A percentile compares a stretch with the other conserved stretches of the same genome.
These are phyloP conservation scores for Syzygium aromaticum DNA, from an alignment of 345 rosid genomes.

Conservation along the genomic window DNA sequence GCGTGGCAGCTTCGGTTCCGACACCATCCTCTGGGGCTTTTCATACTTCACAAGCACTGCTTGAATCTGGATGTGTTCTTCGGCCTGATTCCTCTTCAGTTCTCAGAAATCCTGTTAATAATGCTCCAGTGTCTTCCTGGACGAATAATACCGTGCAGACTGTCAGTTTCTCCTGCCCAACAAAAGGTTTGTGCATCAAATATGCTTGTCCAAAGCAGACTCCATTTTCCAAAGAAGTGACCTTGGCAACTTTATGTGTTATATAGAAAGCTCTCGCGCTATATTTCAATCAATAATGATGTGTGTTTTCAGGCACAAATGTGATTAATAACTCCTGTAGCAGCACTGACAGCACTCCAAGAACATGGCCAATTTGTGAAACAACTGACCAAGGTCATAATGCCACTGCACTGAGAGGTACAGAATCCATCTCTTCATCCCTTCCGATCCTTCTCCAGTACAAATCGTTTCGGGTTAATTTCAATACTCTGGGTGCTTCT, in stretches of 20 bases:
- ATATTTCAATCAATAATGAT: neutral
- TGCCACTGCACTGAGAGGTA: slow-evolving; percentile 56
- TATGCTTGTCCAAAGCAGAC: neutral
- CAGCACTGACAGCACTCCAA: slow-evolving; percentile 57
- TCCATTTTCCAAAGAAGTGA: neutral
- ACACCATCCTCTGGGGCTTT: slow-evolving; percentile 36
- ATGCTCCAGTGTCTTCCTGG: slow-evolving; percentile 38
- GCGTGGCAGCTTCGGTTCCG: slow-evolving; percentile 26
- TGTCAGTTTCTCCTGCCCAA: slow-evolving; percentile 27
- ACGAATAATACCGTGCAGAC: slow-evolving; percentile 35
- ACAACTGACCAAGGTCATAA: slow-evolving; percentile 37
- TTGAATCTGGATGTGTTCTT: slow-evolving; percentile 36
- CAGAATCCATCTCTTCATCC: neutral
- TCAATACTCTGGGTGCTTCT: neutral
- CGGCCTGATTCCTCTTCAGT: slow-evolving; percentile 49
- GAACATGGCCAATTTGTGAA: slow-evolving; percentile 27
- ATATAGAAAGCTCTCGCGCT: neutral
- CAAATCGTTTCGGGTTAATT: neutral
- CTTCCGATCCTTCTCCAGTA: neutral
- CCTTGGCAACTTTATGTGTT: neutral
- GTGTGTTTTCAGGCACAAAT: slow-evolving; percentile 19
- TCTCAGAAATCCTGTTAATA: slow-evolving; percentile 37
- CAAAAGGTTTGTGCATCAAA: slow-evolving; percentile 30
- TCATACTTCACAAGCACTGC: slow-evolving; percentile 34
- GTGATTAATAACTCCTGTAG: slow-evolving; percentile 49